Base-by-base conservation (phyloP, 768 basidiomycete genomes). In the Sporobolomyces pararoseus region DNA sequence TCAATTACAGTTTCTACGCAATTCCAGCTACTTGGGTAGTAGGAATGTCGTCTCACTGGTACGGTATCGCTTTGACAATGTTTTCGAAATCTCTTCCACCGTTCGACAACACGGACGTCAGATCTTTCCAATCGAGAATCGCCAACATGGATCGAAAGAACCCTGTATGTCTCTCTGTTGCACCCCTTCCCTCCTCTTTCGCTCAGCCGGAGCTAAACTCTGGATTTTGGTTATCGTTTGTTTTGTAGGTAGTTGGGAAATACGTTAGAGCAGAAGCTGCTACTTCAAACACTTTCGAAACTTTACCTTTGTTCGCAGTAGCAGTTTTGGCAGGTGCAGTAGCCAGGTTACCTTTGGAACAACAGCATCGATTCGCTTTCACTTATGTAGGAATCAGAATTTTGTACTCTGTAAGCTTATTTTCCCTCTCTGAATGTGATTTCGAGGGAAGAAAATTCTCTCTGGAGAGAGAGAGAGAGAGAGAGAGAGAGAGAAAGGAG, bases 261-360 rank as follows among this genome's bases (percentile, higher is more conserved):
- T 61, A 49, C 37, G 59, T 61, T 19, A n/a, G 59, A 16, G 59
- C 59, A 25, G 59, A 61, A 49, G 59, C 59, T 2, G 59, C 59
- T 9, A 61, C 59, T 13, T 49, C 59, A 12, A 61, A 61, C 59
- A 61, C 46, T 27, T 61, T 49, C 32, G 59, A 61, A 35, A 61
- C 59, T 2, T 34, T 61, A n/a, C 59, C 59, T 29, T 34, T 61
- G 19, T 61, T 61, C 46, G 59, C 59, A 3, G 14, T 29, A 14
- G 59, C 59, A 44, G 59, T 61, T 31, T 4, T 61, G 14, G 59
- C 59, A 2, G 59, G 59, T 13, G 59, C 59, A n/a, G 59, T 61
- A 29, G 59, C 59, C 46, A 61, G 59, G 59, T 61, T 61, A 44
- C 59, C 59, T 2, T 23, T 61, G 31, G 59, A 61, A 23, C 4